Evolutionary conservation across 1,139 yeast genomes (phyloP).

Genomic region (Pichia cactophila): DNA sequence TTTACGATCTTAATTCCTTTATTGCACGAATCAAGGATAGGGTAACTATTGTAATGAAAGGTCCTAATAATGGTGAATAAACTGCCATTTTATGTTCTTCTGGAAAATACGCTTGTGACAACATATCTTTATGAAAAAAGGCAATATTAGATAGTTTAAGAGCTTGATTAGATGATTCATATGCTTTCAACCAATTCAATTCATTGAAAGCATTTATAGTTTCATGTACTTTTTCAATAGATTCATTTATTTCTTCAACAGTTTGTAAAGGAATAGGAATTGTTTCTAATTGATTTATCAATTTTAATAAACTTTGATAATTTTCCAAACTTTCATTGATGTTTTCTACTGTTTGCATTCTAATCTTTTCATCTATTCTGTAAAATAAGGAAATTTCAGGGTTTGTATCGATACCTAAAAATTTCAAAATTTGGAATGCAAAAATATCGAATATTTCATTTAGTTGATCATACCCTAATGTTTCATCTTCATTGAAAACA

Average conservation of each 20-base stretch:
- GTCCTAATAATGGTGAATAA: constrained; percentile 83
- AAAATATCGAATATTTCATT: constrained; percentile 58
- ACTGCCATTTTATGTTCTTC: constrained; percentile 93
- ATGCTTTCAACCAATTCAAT: constrained; percentile 37
- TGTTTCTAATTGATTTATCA: constrained; percentile 60
- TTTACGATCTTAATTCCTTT: constrained; percentile 27
- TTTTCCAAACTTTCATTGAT: constrained; percentile 45
- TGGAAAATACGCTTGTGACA: constrained; percentile 89
- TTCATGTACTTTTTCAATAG: constrained; percentile 26
- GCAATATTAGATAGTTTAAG: constrained; percentile 60
- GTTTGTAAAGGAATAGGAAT: constrained; percentile 79
- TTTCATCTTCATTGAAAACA: constrained; percentile 38
- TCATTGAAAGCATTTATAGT: constrained; percentile 14
- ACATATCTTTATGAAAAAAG: constrained; percentile 90
- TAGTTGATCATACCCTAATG: constrained; percentile 36
- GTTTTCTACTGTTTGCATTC: constrained; percentile 52
- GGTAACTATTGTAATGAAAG: constrained; percentile 61
- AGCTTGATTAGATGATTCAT: constrained; percentile 48
- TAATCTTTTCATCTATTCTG: constrained; percentile 59
- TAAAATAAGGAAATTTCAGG: constrained; percentile 48
- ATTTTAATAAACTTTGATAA: constrained; percentile 59
- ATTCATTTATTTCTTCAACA: constrained; percentile 36
- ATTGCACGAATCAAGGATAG: constrained; percentile 45
- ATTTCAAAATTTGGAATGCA: constrained; percentile 62
- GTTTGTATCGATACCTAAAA: constrained; percentile 57